Evolutionary conservation across 768 basidiomycete species (phyloP), one percentile per base, ranked within the genome.

Genomic region (Tubosaeta sp.): DNA sequence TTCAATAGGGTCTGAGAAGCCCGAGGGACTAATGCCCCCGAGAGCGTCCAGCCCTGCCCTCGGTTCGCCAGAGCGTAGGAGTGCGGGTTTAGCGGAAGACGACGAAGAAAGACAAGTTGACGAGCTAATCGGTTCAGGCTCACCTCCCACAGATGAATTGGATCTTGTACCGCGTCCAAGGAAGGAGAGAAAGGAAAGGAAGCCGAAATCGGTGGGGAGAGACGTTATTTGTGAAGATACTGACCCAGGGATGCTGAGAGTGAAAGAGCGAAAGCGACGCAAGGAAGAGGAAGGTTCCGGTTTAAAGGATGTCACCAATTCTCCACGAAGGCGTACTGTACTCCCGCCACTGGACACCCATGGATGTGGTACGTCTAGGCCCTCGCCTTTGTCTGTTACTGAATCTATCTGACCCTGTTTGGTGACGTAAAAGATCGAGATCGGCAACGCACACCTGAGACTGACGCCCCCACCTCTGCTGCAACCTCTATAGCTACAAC

Each of bases 11-110:
- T 67, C 53, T 45, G 63, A 53, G 49, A 57, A 52, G 43, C 48
- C 19, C 0, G 74, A 74, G 13, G 62, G 71, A 14, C 59, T 75
- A 22, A 62, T 76, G 22, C 73, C 74, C 16, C 82, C 77, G 9
- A 76, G 85, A 51, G 78, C 83, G 25, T 74, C 81, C 1, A 88
- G 85, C 57, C 86, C 86, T 3, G 83, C 84, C 1, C 82, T 84
- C 57, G 86, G 83, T 6, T 85, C 82, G 2, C 83, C 84, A 29
- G 59, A 74, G 19, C 76, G 81, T 42, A 69, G 77, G 57, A 76
- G 77, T 51, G 81, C 82, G 12, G 82, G 76, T 0, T 62, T 80
- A 10, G 82, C 78, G 5, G 81, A 80, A 52, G 74, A 76, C 26
- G 81, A 84, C 34, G 83, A 80, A 50, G 84, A 84, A 56, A 73